Conservation (phyloP, 208 protist species). For the Trypanosoma caninum region DNA sequence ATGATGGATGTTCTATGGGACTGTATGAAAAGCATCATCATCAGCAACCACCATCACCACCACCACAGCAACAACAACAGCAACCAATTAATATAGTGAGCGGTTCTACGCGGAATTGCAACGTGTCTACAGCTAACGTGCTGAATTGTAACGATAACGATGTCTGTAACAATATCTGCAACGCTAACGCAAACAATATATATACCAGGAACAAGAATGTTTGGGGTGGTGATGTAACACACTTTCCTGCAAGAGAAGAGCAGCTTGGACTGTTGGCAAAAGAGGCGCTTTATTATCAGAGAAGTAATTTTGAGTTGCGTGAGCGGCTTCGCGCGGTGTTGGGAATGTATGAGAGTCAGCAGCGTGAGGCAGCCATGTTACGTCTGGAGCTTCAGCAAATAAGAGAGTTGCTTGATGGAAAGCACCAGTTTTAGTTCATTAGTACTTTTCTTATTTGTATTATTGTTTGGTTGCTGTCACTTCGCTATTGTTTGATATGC, state of each 20-base stretch:
- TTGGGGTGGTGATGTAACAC: not conserved
- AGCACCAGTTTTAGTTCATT: not conserved
- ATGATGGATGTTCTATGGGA: no score
- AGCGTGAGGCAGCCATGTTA: conserved; percentile 58
- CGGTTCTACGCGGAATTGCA: no score
- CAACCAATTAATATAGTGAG: no score
- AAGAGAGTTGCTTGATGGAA: conserved; percentile 25
- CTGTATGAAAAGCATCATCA: no score
- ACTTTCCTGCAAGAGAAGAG: conserved; percentile 15
- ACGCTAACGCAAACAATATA: not conserved
- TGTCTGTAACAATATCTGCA: not conserved
- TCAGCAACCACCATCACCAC: no score
- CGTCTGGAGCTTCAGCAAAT: conserved; percentile 64
- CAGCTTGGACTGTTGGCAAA: conserved; percentile 49
- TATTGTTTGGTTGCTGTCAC: no score
- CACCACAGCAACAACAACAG: no score
- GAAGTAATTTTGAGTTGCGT: conserved; percentile 51
- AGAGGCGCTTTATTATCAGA: conserved; percentile 63
- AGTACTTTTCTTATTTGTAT: no score
- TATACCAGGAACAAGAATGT: not conserved
- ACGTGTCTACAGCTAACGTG: no score
- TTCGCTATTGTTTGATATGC: no score
- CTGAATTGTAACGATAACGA: no score
- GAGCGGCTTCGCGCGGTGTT: conserved; percentile 47
- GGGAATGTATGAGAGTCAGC: conserved; percentile 47